These are phyloP conservation scores for Erucastrum elatum DNA, from an alignment of 345 rosid species.

Conservation along the genomic window DNA sequence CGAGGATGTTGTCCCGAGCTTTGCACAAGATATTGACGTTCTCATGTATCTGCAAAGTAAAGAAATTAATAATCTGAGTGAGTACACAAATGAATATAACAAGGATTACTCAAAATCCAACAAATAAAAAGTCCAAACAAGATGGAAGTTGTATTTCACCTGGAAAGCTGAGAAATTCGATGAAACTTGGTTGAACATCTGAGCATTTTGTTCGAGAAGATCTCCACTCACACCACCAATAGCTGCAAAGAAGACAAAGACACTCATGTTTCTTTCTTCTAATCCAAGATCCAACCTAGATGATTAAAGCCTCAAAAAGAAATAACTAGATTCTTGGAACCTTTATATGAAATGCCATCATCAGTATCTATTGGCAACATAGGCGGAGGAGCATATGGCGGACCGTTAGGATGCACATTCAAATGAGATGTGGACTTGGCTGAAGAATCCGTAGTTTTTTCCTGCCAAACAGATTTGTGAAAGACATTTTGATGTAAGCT, in stretches of 20 bases:
- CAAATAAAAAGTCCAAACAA: not conserved
- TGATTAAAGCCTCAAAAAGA: not conserved
- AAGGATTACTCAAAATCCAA: slow-evolving; percentile 8
- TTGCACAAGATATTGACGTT: slow-evolving; percentile 61
- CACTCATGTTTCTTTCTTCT: not conserved
- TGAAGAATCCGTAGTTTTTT: slow-evolving; percentile 65
- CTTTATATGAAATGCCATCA: slow-evolving; percentile 74
- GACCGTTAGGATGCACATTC: slow-evolving; percentile 64
- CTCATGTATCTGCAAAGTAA: slow-evolving; percentile 58
- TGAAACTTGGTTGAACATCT: slow-evolving; percentile 69
- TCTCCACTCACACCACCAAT: slow-evolving; percentile 75
- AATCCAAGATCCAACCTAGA: slow-evolving; percentile 19
- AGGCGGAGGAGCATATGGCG: slow-evolving; percentile 61
- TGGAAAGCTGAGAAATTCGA: slow-evolving; percentile 67
- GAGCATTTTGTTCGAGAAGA: slow-evolving; percentile 75
- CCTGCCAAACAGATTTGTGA: slow-evolving; percentile 46
- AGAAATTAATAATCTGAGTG: not conserved
- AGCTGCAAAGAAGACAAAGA: slow-evolving; percentile 45
- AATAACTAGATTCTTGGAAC: slow-evolving; percentile 32
- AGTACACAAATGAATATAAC: not conserved
- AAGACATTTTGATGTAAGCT: not conserved
- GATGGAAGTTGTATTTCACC: slow-evolving; percentile 44
- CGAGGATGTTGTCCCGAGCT: slow-evolving; percentile 66
- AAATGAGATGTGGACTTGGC: slow-evolving; percentile 66
- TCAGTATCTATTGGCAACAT: slow-evolving; percentile 62